A percentile compares a stretch with the other conserved stretches of the same genome.
These are phyloP conservation scores for Exophiala viscosa DNA, from an alignment of 2,329 filamentous ascomycete genomes.

Conservation along the genomic window DNA sequence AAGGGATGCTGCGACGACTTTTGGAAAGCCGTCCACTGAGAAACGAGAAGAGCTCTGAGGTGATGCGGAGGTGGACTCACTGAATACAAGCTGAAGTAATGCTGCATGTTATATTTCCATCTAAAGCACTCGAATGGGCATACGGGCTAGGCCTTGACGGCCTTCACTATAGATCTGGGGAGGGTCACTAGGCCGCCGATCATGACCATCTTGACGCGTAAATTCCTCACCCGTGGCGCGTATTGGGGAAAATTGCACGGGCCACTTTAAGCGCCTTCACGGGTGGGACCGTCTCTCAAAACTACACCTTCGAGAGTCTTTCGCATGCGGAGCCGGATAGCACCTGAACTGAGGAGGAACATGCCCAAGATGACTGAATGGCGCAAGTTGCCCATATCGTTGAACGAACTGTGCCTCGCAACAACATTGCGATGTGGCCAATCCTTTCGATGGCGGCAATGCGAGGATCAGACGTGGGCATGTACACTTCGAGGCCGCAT, in stretches of 20 bases:
- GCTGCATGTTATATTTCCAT: too few species aligned
- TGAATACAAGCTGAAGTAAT: too few species aligned
- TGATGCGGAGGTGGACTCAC: background rate
- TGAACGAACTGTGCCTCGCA: conserved; percentile 87
- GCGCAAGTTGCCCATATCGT: conserved; percentile 76
- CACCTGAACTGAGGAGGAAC: background rate
- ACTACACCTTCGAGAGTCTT: background rate
- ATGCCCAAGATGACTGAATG: conserved; percentile 63
- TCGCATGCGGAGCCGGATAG: too few species aligned
- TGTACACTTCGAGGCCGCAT: conserved; percentile 84
- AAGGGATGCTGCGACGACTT: conserved; percentile 11
- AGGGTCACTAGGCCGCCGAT: too few species aligned
- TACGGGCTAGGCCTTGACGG: too few species aligned
- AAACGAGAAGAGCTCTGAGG: background rate
- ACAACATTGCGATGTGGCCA: conserved; percentile 93
- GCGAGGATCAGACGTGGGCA: conserved; percentile 77
- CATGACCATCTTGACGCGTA: too few species aligned
- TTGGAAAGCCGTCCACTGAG: conserved; percentile 10
- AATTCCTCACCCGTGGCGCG: too few species aligned
- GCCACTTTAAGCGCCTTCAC: too few species aligned
- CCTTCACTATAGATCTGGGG: too few species aligned
- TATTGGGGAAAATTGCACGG: too few species aligned
- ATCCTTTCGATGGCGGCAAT: conserved; percentile 87
- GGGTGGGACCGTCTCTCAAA: too few species aligned
- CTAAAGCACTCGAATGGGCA: too few species aligned